Conservation (phyloP, 208 protist genomes). For the Strigomonas galati region DNA sequence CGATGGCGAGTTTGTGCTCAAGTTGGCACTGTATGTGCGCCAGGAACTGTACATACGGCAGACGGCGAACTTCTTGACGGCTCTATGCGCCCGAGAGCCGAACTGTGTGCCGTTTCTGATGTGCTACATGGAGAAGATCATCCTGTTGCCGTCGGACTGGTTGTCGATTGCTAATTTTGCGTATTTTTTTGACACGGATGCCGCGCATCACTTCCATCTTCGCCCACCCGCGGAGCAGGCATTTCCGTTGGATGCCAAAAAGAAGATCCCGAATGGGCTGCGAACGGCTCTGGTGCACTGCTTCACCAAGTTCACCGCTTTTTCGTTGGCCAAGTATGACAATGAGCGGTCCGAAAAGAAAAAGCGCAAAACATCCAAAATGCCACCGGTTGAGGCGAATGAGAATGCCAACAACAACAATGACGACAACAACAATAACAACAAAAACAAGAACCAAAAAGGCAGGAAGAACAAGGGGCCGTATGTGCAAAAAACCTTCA, state of each 20-base stretch:
- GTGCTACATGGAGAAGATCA: conserved; percentile 77
- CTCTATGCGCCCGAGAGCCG: conserved; percentile 72
- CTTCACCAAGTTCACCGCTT: conserved; percentile 90
- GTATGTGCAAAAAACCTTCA: conserved; percentile 26
- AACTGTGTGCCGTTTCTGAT: conserved; percentile 79
- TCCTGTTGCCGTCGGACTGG: conserved; percentile 93
- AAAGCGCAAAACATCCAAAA: conserved; percentile 9
- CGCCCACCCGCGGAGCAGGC: neutral
- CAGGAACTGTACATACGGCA: conserved; percentile 90
- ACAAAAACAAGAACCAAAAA: conserved; percentile 8
- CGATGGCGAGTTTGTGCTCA: conserved; percentile 89
- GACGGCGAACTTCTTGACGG: conserved; percentile 88
- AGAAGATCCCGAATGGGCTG: conserved; percentile 74
- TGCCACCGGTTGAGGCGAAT: neutral
- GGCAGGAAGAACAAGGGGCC: neutral
- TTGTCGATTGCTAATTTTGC: conserved; percentile 88
- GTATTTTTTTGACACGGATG: conserved; percentile 51
- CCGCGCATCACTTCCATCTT: conserved; percentile 18
- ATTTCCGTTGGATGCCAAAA: neutral
- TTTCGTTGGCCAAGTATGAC: conserved; percentile 94
- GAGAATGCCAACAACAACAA: neutral
- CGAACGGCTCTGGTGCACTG: conserved; percentile 74
- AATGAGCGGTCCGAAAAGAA: conserved; percentile 77
- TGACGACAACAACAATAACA: conserved; percentile 1
- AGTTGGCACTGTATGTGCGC: conserved; percentile 90